Percentiles rank a stretch among this genome's conserved stretches.
phyloP scores from a whole-genome alignment of 148 eudicot species.

The Simmondsia chinensis region DNA sequence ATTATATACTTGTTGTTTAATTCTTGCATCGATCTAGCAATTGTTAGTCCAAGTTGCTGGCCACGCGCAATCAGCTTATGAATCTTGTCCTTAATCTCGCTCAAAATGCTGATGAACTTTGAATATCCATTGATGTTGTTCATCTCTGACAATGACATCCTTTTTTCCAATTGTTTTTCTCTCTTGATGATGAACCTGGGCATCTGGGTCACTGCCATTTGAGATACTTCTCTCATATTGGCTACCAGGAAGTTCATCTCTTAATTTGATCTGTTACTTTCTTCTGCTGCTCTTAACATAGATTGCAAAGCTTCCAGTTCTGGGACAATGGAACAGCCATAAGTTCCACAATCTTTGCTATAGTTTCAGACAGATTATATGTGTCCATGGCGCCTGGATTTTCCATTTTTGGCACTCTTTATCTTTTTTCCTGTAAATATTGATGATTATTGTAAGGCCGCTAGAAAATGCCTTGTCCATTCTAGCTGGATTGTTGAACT shows the following conservation, averaged over 20 bases:
- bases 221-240: neutral
- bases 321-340: conserved; percentile 1
- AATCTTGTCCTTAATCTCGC: neutral
- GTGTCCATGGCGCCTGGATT: no score
- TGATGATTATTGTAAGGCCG: no score
- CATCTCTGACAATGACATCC: neutral
- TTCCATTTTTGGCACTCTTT: no score
- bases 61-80: no score
- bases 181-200: neutral
- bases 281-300: neutral
- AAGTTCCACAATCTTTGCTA: neutral
- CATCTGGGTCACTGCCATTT: neutral
- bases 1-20: no score
- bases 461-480: no score
- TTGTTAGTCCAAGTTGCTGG: no score
- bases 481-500: no score
- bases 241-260: neutral
- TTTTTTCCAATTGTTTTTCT: neutral
- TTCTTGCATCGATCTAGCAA: no score
- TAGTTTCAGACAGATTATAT: conserved; percentile 3
- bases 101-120: neutral
- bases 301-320: conserved; percentile 1
- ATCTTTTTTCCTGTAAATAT: no score
- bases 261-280: neutral
- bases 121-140: neutral